Evolutionary conservation across 768 basidiomycete species (phyloP), one percentile per base, ranked within the genome.

Genomic region (Lentinula sp.): DNA sequence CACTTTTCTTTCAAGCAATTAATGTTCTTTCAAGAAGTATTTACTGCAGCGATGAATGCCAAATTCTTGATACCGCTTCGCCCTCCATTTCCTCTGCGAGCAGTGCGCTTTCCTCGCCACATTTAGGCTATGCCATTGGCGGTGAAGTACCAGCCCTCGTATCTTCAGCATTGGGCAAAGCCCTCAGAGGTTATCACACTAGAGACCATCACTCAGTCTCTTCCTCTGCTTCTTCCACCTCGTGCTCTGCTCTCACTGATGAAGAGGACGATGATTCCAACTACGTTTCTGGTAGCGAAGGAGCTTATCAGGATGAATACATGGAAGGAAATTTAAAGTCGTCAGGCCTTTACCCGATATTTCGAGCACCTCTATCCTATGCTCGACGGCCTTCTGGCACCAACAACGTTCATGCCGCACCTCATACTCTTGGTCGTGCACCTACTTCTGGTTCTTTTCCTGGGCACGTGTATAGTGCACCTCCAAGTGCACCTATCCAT

Each of bases 11-110:
- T 59, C 65, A 62, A 63, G 56, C 46, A 63, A 53, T 58, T 59
- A 45, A 61, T 69, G 61, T 64, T 37, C 59, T 48, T 66, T 61
- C 40, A 62, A 88, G 87, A 60, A 82, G 79, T 61, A 81, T 84
- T 0, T 91, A 89, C 71, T 90, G 88, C 74, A 86, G 84, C 68
- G 84, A 85, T 65, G 80, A 82, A 64, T 91, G 89, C 69, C 82
- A 86, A 68, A 76, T 70, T 61, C 71, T 75, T 52, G 89, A 90
- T 71, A 73, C 81, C 59, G 81, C 83, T 4, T 88, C 87, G 0
- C 87, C 88, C 1, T 84, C 85, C 46, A 77, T 87, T 48, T 88
- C 86, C 35, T 84, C 84, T 5, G 77, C 83, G 5, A 88, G 86
- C 70, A 88, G 87, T 65, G 78, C 83, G 43, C 81, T 87, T 63